Evolutionary conservation across 1,284 basidiomycete genomes (phyloP), one percentile per base, ranked within the genome.

Genomic region (Mycena citricolor): DNA sequence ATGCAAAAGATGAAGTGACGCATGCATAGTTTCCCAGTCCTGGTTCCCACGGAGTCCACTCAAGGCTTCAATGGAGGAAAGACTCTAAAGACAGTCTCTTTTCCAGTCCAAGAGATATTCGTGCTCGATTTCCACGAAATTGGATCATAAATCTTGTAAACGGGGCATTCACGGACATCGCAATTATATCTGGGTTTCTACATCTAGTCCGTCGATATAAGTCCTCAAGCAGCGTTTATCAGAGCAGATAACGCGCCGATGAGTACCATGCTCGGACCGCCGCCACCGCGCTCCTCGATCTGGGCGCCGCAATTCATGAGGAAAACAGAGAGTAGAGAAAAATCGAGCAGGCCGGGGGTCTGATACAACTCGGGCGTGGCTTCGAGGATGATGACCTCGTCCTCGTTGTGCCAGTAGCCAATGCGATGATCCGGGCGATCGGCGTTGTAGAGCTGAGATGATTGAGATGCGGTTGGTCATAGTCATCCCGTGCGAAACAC

Each of bases 271-370:
- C 39, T 33, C 4, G 33, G 23, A 14, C 34, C 33, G 2, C 30
- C 31, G 21, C 20, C 21, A 5, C 40, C 41, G 25, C 23, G 14
- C 1, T 49, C 47, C 14, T 49, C 47, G 20, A 49, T n/a, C 16
- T 29, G 17, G 5, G 37, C 21, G 8, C 47, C 47, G 23, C 47
- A 49, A 34, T 39, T 44, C 47, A 49, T 49, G 32, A 49, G 4
- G 32, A 49, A 49, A 13, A 43, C 41, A 3, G 47, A 37, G 22
- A 44, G 37, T 14, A 49, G 14, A 21, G 30, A 43, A 13, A 49
- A 36, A 6, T 44, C 42, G 8, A 49, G 47, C 37, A 49, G 31
- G 11, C 41, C 47, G 3, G 26, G 26, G 4, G 36, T 22, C 13
- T 49, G 23, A 19, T 29, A 49, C 13, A 39, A 41, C 25, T 49